Base-by-base conservation (phyloP, 1,284 basidiomycete species). In the Austroboletus olivaceoglutinosus region DNA sequence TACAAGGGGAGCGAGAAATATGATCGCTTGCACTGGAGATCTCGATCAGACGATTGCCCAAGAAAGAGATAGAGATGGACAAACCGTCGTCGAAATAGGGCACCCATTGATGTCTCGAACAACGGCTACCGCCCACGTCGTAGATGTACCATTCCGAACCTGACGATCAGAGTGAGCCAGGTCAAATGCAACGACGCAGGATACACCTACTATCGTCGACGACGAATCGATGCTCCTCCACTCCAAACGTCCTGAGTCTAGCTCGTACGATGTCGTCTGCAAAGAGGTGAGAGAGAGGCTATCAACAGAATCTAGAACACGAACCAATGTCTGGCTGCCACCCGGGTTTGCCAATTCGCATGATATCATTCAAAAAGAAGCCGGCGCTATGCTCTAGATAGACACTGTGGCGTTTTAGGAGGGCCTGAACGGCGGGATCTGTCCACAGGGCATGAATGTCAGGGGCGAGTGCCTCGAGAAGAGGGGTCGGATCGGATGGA, bases 301-400 rank as follows among this genome's bases (percentile, higher is more conserved):
- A 45, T 11, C n/a, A 10, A 6, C 11, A 5, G 15, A n/a, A 9
- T 25, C 6, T 5, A 12, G 5, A 2, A 18, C 5, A 48, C 43
- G 37, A 13, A 76, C 83, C 73, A 59, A 87, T 80, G 0, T 76
- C 78, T 0, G 85, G 85, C 23, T 73, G 62, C 63, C 85, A 87
- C 39, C 77, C 70, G 0, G 70, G 56, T 4, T 65, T 66, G 0
- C 78, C 76, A n/a, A 88, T 81, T 22, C 85, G 75, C 44, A 72
- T 68, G 15, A 83, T 70, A 51, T 88, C 86, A 57, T 84, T 74
- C 67, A 88, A 68, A 61, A 88, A 89, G 65, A 89, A 89, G 19
- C 86, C 86, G 10, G 84, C 76, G 21, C 73, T 73, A 36, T 82
- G 73, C 53, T 83, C 78, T 60, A 88, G 62, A 23, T 72, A 63